Evolutionary conservation across 2,329 filamentous ascomycete genomes (phyloP).

Genomic region (Phyllosticta ampelicida): DNA sequence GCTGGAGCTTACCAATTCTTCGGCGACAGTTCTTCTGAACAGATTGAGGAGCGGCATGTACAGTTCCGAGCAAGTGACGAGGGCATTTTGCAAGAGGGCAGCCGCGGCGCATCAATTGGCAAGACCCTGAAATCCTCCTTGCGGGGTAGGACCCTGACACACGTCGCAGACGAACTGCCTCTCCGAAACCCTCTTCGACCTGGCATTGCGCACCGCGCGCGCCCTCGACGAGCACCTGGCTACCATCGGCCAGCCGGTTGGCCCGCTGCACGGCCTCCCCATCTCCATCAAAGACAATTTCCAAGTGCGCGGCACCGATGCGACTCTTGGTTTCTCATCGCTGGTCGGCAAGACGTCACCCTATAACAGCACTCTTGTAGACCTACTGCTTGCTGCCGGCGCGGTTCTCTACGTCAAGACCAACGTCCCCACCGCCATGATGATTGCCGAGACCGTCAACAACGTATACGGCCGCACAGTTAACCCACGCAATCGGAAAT

Average conservation of each 20-base stretch:
- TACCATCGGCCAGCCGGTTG: conserved; percentile 37
- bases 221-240: conserved; percentile 42
- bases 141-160: not conserved
- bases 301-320: conserved; percentile 49
- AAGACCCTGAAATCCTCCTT: not conserved
- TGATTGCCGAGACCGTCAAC: conserved; percentile 58
- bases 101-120: conserved; percentile 46
- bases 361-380: conserved; percentile 46
- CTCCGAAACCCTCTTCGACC: conserved; percentile 46
- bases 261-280: conserved; percentile 57
- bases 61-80: conserved; percentile 42
- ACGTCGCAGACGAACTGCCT: conserved; percentile 47
- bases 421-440: conserved; percentile 58
- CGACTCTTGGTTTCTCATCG: conserved; percentile 53
- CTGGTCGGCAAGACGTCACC: conserved; percentile 49
- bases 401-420: conserved; percentile 62
- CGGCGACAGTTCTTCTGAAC: conserved; percentile 30
- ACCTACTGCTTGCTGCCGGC: conserved; percentile 48
- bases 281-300: conserved; percentile 63
- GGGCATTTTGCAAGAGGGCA: conserved; percentile 45
- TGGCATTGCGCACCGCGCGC: conserved; percentile 41
- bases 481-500: conserved; percentile 49
- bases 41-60: conserved; percentile 34
- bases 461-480: conserved; percentile 53
- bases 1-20: conserved; percentile 38